These are phyloP conservation scores for Aspergillus bombycis DNA, from an alignment of 2,329 filamentous ascomycete genomes.

Conservation along the genomic window DNA sequence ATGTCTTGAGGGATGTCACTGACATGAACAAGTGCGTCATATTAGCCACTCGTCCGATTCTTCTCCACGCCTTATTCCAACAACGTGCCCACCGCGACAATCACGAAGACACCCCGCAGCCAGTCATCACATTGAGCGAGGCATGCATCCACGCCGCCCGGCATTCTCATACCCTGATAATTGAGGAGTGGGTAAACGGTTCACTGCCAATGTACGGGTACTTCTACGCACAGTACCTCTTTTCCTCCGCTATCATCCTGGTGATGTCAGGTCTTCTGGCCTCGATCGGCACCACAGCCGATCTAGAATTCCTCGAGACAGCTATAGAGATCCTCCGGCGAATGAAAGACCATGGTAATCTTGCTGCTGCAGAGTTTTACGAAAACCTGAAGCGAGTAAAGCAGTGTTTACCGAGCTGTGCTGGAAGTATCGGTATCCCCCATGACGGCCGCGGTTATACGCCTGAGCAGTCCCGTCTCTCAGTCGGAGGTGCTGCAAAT, in stretches of 20 bases:
- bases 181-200: conserved; percentile 37
- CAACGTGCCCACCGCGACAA: conserved; percentile 17
- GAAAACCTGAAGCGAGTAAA: conserved; percentile 29
- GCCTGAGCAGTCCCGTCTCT: background rate
- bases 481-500: background rate
- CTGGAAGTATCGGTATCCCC: background rate
- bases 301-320: conserved; percentile 30
- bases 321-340: conserved; percentile 28
- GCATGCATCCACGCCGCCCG: conserved; percentile 38
- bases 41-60: conserved; percentile 38
- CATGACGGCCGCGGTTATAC: conserved; percentile 16
- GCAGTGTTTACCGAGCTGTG: conserved; percentile 6
- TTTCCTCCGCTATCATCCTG: conserved; percentile 36
- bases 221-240: conserved; percentile 39
- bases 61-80: conserved; percentile 36
- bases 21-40: conserved; percentile 37
- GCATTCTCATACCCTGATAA: conserved; percentile 33
- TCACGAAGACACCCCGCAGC: conserved; percentile 19
- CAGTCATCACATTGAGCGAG: conserved; percentile 34
- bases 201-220: conserved; percentile 37
- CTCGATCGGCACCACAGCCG: conserved; percentile 18
- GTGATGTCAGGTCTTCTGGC: conserved; percentile 32
- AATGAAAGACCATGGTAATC: conserved; percentile 34
- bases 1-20: background rate
- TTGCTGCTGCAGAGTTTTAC: conserved; percentile 34